These are phyloP conservation scores for Zygnema circumcarinatum DNA, from an alignment of 139 green algal genomes.

Conservation along the genomic window DNA sequence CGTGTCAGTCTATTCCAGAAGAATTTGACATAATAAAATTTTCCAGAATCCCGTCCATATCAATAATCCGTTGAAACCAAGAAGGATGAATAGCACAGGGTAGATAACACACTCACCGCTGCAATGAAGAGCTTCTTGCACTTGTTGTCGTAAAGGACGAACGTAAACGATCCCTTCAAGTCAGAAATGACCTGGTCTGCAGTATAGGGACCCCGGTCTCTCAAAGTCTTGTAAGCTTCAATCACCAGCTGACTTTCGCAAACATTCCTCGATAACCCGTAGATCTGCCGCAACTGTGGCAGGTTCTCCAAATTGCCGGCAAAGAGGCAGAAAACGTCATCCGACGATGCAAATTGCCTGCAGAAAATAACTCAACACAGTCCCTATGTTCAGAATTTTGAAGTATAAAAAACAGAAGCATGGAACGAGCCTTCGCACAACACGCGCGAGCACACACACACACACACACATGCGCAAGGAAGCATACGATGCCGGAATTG, in stretches of 20 bases:
- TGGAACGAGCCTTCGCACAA: no score
- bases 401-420: no score
- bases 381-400: no score
- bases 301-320: slow-evolving; percentile 47
- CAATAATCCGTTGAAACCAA: not conserved
- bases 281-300: slow-evolving; percentile 19
- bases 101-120: slow-evolving; percentile 16
- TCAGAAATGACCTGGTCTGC: slow-evolving; percentile 30
- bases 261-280: slow-evolving; percentile 25
- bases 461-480: no score
- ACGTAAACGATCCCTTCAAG: slow-evolving; percentile 29
- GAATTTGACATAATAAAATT: not conserved
- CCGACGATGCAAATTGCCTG: no score
- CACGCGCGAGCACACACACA: no score
- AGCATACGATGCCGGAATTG: no score
- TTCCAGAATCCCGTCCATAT: not conserved
- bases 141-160: slow-evolving; percentile 32
- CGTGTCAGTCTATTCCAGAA: not conserved
- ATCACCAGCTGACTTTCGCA: slow-evolving; percentile 25
- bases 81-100: not conserved
- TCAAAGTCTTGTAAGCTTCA: slow-evolving; percentile 39
- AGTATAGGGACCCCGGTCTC: slow-evolving; percentile 30
- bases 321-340: no score
- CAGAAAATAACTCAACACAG: no score
- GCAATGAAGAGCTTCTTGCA: slow-evolving; percentile 40